Percentiles rank a stretch among this genome's conserved stretches.
Conservation (phyloP, 768 basidiomycete species). For the Boletus sp. region DNA sequence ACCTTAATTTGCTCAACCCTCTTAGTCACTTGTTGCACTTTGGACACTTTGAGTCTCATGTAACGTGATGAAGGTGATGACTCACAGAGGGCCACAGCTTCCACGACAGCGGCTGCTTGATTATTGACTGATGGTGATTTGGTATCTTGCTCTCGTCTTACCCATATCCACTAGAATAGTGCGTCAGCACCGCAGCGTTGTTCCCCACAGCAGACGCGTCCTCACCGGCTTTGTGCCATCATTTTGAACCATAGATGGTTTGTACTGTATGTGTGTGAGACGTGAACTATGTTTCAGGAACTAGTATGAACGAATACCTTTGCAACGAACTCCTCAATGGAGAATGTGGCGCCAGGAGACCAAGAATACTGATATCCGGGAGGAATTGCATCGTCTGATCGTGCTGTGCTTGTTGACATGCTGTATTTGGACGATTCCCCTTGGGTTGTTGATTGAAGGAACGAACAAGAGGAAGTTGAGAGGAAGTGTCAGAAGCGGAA, state of each 20-base stretch:
- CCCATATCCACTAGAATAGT: slow-evolving; percentile 65
- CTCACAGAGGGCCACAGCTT: slow-evolving; percentile 47
- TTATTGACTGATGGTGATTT: slow-evolving; percentile 8
- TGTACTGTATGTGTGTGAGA: slow-evolving; percentile 46
- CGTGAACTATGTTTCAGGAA: neutral
- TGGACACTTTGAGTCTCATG: neutral
- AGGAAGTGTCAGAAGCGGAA: neutral
- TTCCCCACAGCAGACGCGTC: neutral
- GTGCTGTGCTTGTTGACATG: slow-evolving; percentile 11
- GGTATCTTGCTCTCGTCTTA: slow-evolving; percentile 22
- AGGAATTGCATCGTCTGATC: slow-evolving; percentile 42
- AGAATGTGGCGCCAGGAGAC: slow-evolving; percentile 39
- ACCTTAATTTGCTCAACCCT: slow-evolving; percentile 64
- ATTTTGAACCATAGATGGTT: slow-evolving; percentile 75
- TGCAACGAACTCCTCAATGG: slow-evolving; percentile 52
- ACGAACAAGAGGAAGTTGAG: neutral
- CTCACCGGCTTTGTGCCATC: slow-evolving; percentile 74
- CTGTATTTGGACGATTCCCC: neutral
- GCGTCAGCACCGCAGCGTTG: neutral
- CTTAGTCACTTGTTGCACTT: slow-evolving; percentile 59
- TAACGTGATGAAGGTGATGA: neutral
- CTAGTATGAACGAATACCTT: slow-evolving; percentile 42
- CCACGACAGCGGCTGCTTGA: slow-evolving; percentile 37
- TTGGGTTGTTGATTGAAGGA: neutral
- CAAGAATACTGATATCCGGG: slow-evolving; percentile 51